Percentiles rank a stretch among this genome's conserved stretches.
Evolutionary conservation across 1,284 basidiomycete species (phyloP).

Genomic region (Fomitopsis schrenkii): DNA sequence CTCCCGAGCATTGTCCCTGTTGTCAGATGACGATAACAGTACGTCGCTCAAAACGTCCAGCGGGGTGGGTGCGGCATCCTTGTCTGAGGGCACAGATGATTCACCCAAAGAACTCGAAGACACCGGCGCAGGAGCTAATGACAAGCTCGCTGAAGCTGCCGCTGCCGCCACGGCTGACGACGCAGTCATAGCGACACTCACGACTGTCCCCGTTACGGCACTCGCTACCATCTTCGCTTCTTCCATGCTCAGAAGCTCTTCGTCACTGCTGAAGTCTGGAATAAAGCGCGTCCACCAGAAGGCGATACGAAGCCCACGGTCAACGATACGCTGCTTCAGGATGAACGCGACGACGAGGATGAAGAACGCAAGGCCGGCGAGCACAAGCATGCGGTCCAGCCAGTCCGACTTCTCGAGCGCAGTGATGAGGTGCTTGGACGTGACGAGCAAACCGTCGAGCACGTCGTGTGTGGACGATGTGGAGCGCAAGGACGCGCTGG

Average conservation of each 20-base stretch:
- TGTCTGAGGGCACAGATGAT: neutral
- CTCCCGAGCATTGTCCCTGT: neutral
- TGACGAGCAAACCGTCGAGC: slow-evolving; percentile 69
- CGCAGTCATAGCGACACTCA: neutral
- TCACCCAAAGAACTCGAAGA: neutral
- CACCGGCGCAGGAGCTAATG: neutral
- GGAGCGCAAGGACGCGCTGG: slow-evolving; percentile 70
- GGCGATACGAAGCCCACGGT: slow-evolving; percentile 63
- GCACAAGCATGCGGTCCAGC: slow-evolving; percentile 84
- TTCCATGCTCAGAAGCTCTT: slow-evolving; percentile 20
- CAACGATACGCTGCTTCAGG: slow-evolving; percentile 80
- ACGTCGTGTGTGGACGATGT: slow-evolving; percentile 79
- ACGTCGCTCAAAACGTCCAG: neutral
- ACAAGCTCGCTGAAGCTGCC: neutral
- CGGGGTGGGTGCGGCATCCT: neutral
- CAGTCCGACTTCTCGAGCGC: slow-evolving; percentile 86
- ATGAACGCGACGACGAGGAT: slow-evolving; percentile 81
- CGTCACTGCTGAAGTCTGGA: slow-evolving; percentile 33
- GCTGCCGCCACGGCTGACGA: neutral
- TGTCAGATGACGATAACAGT: neutral
- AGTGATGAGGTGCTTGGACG: slow-evolving; percentile 80
- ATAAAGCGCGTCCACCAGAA: slow-evolving; percentile 80
- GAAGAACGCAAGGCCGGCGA: slow-evolving; percentile 79
- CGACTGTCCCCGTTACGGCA: neutral
- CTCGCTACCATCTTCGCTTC: slow-evolving; percentile 13